These are phyloP conservation scores for Penicillium palitans DNA, from an alignment of 2,329 filamentous ascomycete genomes.

Conservation along the genomic window DNA sequence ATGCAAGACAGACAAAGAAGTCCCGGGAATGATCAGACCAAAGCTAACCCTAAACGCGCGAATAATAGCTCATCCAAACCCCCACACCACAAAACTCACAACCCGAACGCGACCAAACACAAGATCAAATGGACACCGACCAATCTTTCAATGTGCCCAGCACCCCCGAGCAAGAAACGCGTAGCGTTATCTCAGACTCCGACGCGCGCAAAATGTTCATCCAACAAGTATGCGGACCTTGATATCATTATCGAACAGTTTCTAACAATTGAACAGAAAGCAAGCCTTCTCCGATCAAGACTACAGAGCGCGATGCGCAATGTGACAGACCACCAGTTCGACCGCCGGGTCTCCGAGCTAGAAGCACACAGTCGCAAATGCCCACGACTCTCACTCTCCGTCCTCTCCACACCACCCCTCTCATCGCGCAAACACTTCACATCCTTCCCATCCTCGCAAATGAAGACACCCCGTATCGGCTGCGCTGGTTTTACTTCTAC, in stretches of 20 bases:
- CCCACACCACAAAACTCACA: slow-evolving; percentile 23
- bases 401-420: slow-evolving; percentile 20
- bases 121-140: slow-evolving; percentile 15
- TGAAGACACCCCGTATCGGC: slow-evolving; percentile 24
- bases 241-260: background rate
- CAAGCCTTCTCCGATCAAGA: slow-evolving; percentile 39
- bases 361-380: slow-evolving; percentile 43
- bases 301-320: slow-evolving; percentile 45
- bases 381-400: slow-evolving; percentile 30
- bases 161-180: slow-evolving; percentile 15
- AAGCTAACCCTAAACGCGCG: slow-evolving; percentile 5
- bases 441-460: slow-evolving; percentile 12
- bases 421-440: slow-evolving; percentile 23
- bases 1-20: background rate
- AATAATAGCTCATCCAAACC: slow-evolving; percentile 17
- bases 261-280: slow-evolving; percentile 38
- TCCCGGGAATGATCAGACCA: background rate
- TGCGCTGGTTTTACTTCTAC: slow-evolving; percentile 18
- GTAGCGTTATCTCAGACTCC: slow-evolving; percentile 36
- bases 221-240: slow-evolving; percentile 37
- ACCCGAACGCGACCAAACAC: slow-evolving; percentile 18
- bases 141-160: slow-evolving; percentile 11
- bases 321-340: slow-evolving; percentile 40
- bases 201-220: slow-evolving; percentile 42
- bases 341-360: slow-evolving; percentile 43